Base-by-base conservation (phyloP, 2,329 filamentous ascomycete genomes). In the Aureobasidium sp. region DNA sequence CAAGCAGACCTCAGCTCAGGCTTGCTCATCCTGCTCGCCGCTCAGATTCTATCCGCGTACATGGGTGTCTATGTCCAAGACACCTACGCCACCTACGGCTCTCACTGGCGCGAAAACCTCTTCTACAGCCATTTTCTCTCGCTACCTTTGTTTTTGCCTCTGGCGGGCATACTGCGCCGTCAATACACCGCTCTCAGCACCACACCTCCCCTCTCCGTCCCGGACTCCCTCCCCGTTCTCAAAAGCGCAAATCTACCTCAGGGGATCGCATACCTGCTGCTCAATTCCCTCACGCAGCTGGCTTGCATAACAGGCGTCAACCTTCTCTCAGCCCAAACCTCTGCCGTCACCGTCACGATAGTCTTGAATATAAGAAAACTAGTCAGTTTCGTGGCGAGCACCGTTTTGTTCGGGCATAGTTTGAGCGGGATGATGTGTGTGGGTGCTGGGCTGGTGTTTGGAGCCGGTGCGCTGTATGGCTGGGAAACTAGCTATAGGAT, bases 51-150 rank as follows among this genome's bases (percentile, higher is more conserved):
- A 23, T 95, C 91, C 8, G 91, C 94, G 23, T 88, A 92, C 69
- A 96, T 97, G 87, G 94, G 94, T 4, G 82, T 96, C 31, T 97
- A 96, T 72, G 93, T 93, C 0, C 92, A 99, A 72, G 85, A 91
- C 65, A 90, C 92, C 0, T 99, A 97, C 76, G 82, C 82, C 61
- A 82, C 81, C 60, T 91, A 96, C 73, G 91, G 92, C 6, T 88
- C 89, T 31, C 88, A 94, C 72, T 97, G 94, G 90, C 88, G 87
- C 67, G 94, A 97, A 73, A 96, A 96, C 65, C 81, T 99, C 13
- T 97, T 99, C 77, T 99, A 97, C 77, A 95, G 89, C 23, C 84
- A 87, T 65, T 72, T 90, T 8, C 79, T 93, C 23, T 89, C 87
- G 0, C 76, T 94, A 45, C 88, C 89, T 0, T 78, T 94, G 23